A percentile compares a stretch with the other conserved stretches of the same genome.
These are phyloP conservation scores for Eudorina sp. DNA, from an alignment of 139 green algal genomes.

Conservation along the genomic window DNA sequence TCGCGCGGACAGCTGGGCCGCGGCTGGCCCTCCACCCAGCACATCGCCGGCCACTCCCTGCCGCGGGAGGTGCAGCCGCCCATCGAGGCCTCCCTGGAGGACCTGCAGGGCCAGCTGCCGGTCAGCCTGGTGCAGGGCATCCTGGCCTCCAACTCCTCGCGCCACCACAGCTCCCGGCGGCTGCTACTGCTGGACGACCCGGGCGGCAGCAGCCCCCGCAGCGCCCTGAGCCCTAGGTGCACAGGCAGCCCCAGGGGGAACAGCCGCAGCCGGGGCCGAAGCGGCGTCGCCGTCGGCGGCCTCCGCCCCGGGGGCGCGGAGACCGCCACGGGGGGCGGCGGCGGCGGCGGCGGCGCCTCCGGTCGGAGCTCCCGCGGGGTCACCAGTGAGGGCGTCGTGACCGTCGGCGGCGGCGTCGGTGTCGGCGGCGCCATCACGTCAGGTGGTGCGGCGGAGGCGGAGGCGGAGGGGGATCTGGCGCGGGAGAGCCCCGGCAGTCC, in stretches of 20 bases:
- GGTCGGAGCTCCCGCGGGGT: too few species aligned
- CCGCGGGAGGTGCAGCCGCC: slow-evolving; percentile 24
- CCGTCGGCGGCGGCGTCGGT: background rate
- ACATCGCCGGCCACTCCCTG: slow-evolving; percentile 38
- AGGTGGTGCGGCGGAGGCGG: background rate
- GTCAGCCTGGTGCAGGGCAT: slow-evolving; percentile 37
- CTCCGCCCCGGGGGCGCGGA: too few species aligned
- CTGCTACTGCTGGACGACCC: background rate
- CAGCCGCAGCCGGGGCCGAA: too few species aligned
- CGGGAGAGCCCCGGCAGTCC: too few species aligned
- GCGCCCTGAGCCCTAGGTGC: background rate
- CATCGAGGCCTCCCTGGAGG: slow-evolving; percentile 30
- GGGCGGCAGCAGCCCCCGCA: background rate
- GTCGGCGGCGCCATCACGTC: background rate
- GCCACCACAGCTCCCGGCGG: background rate
- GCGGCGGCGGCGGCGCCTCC: background rate
- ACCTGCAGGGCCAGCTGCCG: slow-evolving; percentile 25
- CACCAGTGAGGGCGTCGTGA: background rate
- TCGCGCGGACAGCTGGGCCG: slow-evolving; percentile 47
- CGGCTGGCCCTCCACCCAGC: slow-evolving; percentile 3
- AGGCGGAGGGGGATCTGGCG: too few species aligned
- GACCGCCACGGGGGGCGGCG: background rate
- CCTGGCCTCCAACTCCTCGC: background rate
- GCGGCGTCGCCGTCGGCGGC: background rate
- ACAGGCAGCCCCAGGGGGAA: background rate